phyloP scores from a whole-genome alignment of 306 rosid genomes.

The Oxytropis ochrocephala region DNA sequence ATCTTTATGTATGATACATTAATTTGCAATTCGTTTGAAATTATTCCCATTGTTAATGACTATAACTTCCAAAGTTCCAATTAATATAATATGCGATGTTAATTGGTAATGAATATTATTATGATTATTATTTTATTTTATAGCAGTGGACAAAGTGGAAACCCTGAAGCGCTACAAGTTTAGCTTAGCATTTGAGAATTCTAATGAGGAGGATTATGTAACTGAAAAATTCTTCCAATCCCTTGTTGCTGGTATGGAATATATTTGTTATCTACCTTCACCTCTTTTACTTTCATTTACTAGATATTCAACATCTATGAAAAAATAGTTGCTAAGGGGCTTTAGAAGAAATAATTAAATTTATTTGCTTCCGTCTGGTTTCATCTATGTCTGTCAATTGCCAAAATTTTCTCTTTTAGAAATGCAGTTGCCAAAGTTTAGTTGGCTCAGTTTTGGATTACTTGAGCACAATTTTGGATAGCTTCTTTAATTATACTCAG shows the following conservation, averaged over 20 bases:
- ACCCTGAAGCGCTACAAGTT: constrained; percentile 82
- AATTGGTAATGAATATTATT: background rate
- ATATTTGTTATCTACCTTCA: constrained; percentile 10
- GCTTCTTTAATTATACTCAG: background rate
- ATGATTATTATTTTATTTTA: background rate
- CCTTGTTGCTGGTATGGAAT: constrained; percentile 85
- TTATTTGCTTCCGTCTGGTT: background rate
- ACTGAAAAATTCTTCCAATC: constrained; percentile 97
- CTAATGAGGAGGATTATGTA: constrained; percentile 99
- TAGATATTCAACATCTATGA: constrained; percentile 6
- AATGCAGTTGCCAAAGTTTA: constrained; percentile 5
- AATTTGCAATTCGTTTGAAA: background rate
- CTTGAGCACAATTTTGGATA: background rate
- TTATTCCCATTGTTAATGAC: background rate
- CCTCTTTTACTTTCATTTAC: constrained; percentile 8
- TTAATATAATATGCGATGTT: background rate
- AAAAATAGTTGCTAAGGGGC: background rate
- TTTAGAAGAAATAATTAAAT: constrained; percentile 2
- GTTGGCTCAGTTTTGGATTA: constrained; percentile 9
- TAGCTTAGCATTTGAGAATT: constrained; percentile 97
- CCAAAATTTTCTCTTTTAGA: background rate
- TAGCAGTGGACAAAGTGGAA: constrained; percentile 80
- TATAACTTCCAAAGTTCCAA: constrained; percentile 7
- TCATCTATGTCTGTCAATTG: background rate
- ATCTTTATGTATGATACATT: background rate